A percentile compares a stretch with the other conserved stretches of the same genome.
Evolutionary conservation across 441 rosid species (phyloP).

Genomic region (Codiaeum variegatum): DNA sequence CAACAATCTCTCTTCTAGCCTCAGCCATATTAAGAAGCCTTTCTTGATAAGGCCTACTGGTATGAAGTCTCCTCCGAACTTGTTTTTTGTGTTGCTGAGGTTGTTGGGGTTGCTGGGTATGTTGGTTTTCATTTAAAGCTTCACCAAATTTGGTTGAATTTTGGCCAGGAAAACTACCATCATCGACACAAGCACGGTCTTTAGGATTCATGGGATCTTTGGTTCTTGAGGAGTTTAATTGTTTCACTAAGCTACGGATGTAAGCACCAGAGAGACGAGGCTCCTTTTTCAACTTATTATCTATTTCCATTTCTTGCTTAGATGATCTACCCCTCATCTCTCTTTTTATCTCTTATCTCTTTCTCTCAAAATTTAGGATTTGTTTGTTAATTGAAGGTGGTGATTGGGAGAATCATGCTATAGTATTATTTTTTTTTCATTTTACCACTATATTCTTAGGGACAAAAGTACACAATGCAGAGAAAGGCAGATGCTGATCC

Average conservation of each 20-base stretch:
- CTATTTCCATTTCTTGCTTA: slow-evolving; percentile 37
- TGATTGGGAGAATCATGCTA: slow-evolving; percentile 34
- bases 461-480: slow-evolving; percentile 52
- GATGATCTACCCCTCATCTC: slow-evolving; percentile 49
- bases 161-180: slow-evolving; percentile 31
- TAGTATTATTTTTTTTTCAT: slow-evolving; percentile 8
- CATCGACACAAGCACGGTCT: slow-evolving; percentile 27
- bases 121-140: slow-evolving; percentile 36
- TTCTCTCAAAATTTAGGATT: slow-evolving; percentile 18
- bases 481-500: slow-evolving; percentile 46
- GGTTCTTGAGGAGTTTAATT: slow-evolving; percentile 62
- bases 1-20: slow-evolving; percentile 93
- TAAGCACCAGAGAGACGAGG: slow-evolving; percentile 77
- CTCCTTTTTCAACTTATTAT: slow-evolving; percentile 43
- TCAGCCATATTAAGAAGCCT: slow-evolving; percentile 97
- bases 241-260: slow-evolving; percentile 73
- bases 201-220: slow-evolving; percentile 42
- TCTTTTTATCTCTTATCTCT: slow-evolving; percentile 15
- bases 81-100: slow-evolving; percentile 80
- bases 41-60: slow-evolving; percentile 91
- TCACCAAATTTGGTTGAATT: slow-evolving; percentile 30
- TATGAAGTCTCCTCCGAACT: slow-evolving; percentile 90
- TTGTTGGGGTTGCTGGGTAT: slow-evolving; percentile 34
- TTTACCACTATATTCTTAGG: slow-evolving; percentile 30
- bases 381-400: slow-evolving; percentile 23